A percentile compares a stretch with the other conserved stretches of the same genome.
Evolutionary conservation across 2,329 filamentous ascomycete species (phyloP).

Genomic region (Cordyceps cateniannulata): DNA sequence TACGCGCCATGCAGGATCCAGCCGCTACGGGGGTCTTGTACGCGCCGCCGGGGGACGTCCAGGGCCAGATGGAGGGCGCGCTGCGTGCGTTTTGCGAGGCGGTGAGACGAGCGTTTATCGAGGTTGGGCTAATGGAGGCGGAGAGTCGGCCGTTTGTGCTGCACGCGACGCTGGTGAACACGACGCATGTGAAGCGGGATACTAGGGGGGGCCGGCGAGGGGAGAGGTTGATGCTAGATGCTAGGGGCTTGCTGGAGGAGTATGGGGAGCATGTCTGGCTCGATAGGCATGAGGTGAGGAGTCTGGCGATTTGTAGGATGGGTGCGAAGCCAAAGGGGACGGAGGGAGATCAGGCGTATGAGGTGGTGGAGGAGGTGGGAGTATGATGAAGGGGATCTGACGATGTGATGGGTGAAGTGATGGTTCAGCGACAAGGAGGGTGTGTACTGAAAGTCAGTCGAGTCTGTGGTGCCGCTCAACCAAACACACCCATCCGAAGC

Average conservation of each 20-base stretch:
- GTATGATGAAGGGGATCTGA: no score
- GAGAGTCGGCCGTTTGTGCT: constrained; percentile 62
- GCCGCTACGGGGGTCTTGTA: constrained; percentile 58
- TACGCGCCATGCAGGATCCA: constrained; percentile 56
- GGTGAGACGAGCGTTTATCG: constrained; percentile 48
- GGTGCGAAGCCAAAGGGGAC: constrained; percentile 60
- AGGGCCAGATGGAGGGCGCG: constrained; percentile 25
- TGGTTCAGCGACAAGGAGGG: not conserved
- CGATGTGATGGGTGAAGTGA: constrained; percentile 21
- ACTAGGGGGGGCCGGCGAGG: no score
- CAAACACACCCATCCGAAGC: no score
- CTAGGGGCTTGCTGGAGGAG: constrained; percentile 45
- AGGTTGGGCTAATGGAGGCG: constrained; percentile 45
- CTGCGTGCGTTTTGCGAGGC: constrained; percentile 52
- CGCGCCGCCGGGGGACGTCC: constrained; percentile 49
- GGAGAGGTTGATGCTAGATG: constrained; percentile 46
- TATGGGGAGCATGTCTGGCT: constrained; percentile 68
- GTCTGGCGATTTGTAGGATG: constrained; percentile 78
- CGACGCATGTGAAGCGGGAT: constrained; percentile 64
- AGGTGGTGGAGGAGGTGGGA: constrained; percentile 43
- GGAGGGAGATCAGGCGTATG: constrained; percentile 47
- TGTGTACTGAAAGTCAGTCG: not conserved
- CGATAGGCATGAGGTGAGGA: constrained; percentile 58
- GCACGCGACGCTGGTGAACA: constrained; percentile 84
- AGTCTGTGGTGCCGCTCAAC: not conserved